Evolutionary conservation across 129 eudicot genomes (phyloP), one percentile per base, ranked within the genome.

Genomic region (Artemisia argyi): DNA sequence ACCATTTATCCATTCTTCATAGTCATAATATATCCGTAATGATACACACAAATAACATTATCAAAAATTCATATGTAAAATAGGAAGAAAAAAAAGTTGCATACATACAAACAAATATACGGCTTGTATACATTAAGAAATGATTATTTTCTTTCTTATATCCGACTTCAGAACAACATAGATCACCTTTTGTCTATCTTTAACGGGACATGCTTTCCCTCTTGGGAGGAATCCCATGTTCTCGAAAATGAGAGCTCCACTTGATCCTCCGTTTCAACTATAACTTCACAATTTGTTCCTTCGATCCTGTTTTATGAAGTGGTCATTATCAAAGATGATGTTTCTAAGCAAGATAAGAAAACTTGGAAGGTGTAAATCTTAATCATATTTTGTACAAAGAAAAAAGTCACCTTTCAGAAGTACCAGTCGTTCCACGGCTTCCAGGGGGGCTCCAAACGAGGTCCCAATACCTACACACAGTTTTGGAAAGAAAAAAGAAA

Each of bases 201-300:
- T 48, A 84, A 44, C 3, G 85, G 88, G 30, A 64, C 88, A 12
- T 18, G 66, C 16, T 70, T 74, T 77, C 79, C 86, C 59, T 77
- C 13, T n/a, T 63, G 76, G 15, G 85, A 73, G 52, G 83, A 76
- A 69, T 84, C 65, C 85, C 85, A 84, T 77, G 79, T 72, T 77
- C 85, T 77, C 30, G 78, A 65, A 69, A 84, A 84, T 16, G 88
- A 80, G 51, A 84, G 66, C 68, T 84, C 88, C 1, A 84, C 81
- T 63, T 84, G 88, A 66, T 84, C 85, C 16, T 78, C 79, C 15
- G 82, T 81, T 73, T 69, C 71, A 3, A 77, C 63, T 14, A 81
- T 74, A 30, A 84, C 81, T 49, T 67, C 44, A 49, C 73, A 84
- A 17, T 19, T 71, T 58, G 80, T 69, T 56, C 75, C 83, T 12